phyloP scores from a whole-genome alignment of 2,329 filamentous ascomycete genomes.

The Beauveria bassiana region DNA sequence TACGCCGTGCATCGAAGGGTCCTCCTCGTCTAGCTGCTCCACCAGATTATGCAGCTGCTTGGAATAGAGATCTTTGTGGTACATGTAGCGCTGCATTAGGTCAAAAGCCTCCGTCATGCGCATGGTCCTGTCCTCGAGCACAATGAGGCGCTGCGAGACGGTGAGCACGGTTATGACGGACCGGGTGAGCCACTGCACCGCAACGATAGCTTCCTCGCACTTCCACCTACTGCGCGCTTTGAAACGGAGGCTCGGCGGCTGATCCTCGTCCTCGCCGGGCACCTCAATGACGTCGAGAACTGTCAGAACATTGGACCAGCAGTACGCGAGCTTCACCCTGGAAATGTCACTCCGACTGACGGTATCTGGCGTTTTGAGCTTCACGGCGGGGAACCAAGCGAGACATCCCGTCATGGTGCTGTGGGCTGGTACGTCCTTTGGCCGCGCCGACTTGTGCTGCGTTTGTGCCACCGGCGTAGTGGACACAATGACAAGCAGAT shows the following conservation, averaged over 20 bases:
- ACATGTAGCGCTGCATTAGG: slow-evolving; percentile 83
- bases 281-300: slow-evolving; percentile 81
- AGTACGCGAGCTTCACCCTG: slow-evolving; percentile 86
- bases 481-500: slow-evolving; percentile 91
- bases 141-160: slow-evolving; percentile 85
- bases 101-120: slow-evolving; percentile 94
- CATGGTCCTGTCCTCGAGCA: slow-evolving; percentile 83
- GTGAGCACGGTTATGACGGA: slow-evolving; percentile 89
- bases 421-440: slow-evolving; percentile 85
- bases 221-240: slow-evolving; percentile 80
- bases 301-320: slow-evolving; percentile 97
- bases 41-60: slow-evolving; percentile 76
- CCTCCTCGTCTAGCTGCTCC: slow-evolving; percentile 80
- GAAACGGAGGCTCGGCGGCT: slow-evolving; percentile 72
- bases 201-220: slow-evolving; percentile 90
- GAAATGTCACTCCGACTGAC: slow-evolving; percentile 62
- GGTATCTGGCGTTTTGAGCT: slow-evolving; percentile 68
- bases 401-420: slow-evolving; percentile 88
- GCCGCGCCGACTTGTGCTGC: slow-evolving; percentile 85
- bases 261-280: slow-evolving; percentile 60
- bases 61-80: slow-evolving; percentile 85
- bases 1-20: slow-evolving; percentile 85
- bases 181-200: slow-evolving; percentile 91
- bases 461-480: slow-evolving; percentile 95
- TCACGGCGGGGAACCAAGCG: slow-evolving; percentile 96